A percentile compares a stretch with the other conserved stretches of the same genome.
These are phyloP conservation scores for Shiraia sp. DNA, from an alignment of 2,329 filamentous ascomycete species.

Conservation along the genomic window DNA sequence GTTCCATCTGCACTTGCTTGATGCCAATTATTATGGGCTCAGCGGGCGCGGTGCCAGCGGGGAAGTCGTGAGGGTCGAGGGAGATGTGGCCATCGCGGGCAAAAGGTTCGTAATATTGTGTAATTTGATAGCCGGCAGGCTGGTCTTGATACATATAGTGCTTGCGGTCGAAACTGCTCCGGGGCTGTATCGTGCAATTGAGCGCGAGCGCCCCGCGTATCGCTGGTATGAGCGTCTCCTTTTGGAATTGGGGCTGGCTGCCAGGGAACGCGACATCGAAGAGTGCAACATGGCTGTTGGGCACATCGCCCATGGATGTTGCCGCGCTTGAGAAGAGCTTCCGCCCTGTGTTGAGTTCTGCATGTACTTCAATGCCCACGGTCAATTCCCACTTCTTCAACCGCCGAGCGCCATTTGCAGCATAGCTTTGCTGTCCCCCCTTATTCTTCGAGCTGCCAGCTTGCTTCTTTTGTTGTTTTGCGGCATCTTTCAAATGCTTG, in stretches of 20 bases:
- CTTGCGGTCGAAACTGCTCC: constrained; percentile 90
- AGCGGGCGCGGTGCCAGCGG: constrained; percentile 69
- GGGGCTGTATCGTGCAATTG: constrained; percentile 73
- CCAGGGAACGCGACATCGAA: constrained; percentile 92
- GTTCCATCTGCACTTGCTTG: constrained; percentile 94
- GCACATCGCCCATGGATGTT: constrained; percentile 59
- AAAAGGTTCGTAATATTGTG: constrained; percentile 84
- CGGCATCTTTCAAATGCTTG: constrained; percentile 44
- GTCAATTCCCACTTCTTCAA: constrained; percentile 82
- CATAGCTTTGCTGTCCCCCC: not conserved
- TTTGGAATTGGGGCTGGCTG: constrained; percentile 83
- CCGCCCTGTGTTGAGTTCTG: constrained; percentile 83
- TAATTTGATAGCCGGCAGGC: constrained; percentile 94
- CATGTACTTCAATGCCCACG: constrained; percentile 95
- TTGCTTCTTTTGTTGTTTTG: constrained; percentile 38
- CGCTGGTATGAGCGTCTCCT: constrained; percentile 82
- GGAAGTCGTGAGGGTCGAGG: constrained; percentile 68
- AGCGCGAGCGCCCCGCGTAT: constrained; percentile 84
- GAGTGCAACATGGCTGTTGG: constrained; percentile 84
- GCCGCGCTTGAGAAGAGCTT: constrained; percentile 82
- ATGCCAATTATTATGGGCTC: constrained; percentile 78
- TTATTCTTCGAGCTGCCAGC: constrained; percentile 6
- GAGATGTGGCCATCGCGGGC: constrained; percentile 72
- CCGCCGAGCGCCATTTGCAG: constrained; percentile 19
- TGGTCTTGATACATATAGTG: constrained; percentile 99